Base-by-base conservation (phyloP, 352 stramenopile genomes). In the Pythium aristosporum region DNA sequence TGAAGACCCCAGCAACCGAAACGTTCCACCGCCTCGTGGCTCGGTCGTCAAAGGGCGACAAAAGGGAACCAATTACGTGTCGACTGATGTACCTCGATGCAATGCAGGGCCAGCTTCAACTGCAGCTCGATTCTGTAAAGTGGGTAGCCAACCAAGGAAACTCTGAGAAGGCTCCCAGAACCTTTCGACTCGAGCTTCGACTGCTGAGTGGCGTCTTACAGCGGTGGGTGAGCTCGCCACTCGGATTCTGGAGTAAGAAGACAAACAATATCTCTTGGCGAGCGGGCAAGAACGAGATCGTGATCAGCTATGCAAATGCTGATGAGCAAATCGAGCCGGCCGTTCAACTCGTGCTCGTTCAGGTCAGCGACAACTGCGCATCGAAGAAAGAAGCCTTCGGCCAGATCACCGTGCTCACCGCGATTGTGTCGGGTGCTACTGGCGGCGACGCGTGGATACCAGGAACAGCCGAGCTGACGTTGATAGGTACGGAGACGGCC, bases 291-390 rank as follows among this genome's bases (percentile, higher is more conserved):
- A 68, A 58, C 10, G 7, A 61, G 3, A 48, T 76, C 13, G 25
- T 60, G 7, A 30, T 80, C 4, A n/a, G 41, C 1, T 80, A 75
- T 55, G 70, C 66, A 8, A 83, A 78, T 30, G 57, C 63, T 16
- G 44, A 58, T 12, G 71, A 76, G 21, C 43, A n/a, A 2, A 39
- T 18, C 0, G 73, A 77, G 32, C 69, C 73, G 23, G 52, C 68
- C 8, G 12, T 80, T 5, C 73, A 75, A 34, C 11, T 83, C 20
- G 63, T 79, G 18, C 65, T 77, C 1, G 59, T 74, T 30, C 51
- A 67, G 37, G 15, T 72, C 0, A 39, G 42, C 16, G 61, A 68
- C 15, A 37, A 21, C 10, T 30, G 43, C 18, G 32, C 36, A 23
- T 9, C 41, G n/a, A 66, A n/a, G 57, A 79, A 53, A 51, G 49